Evolutionary conservation across 2,329 filamentous ascomycete genomes (phyloP).

Genomic region (Hypoxylon sp.): DNA sequence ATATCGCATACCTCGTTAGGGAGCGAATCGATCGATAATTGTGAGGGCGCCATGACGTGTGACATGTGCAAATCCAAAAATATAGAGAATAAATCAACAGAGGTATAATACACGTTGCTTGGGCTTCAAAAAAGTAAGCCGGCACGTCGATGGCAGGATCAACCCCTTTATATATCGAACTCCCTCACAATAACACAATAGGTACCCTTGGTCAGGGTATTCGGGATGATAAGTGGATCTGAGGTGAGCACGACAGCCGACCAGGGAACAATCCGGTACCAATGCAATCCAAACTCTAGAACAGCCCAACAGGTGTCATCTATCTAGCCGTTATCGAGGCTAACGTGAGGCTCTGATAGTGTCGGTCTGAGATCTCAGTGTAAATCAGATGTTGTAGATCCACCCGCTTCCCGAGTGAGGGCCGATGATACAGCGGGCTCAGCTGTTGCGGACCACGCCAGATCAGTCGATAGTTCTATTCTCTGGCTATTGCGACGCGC

Average conservation of each 20-base stretch:
- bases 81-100: constrained; percentile 28
- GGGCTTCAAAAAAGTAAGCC: constrained; percentile 11
- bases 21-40: constrained; percentile 44
- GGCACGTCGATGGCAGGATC: constrained; percentile 4
- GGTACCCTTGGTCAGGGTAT: constrained; percentile 7
- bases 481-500: constrained; percentile 5
- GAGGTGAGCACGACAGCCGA: constrained; percentile 17
- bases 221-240: constrained; percentile 18
- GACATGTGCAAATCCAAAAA: constrained; percentile 36
- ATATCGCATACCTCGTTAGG: constrained; percentile 47
- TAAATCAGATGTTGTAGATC: constrained; percentile 34
- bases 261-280: neutral
- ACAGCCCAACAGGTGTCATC: constrained; percentile 1
- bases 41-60: constrained; percentile 41
- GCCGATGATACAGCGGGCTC: constrained; percentile 29
- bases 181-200: too few species aligned
- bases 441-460: constrained; percentile 32
- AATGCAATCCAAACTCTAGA: constrained; percentile 1
- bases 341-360: constrained; percentile 16
- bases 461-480: constrained; percentile 27
- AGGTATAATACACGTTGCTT: constrained; percentile 34
- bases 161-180: constrained; percentile 27
- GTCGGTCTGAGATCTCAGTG: constrained; percentile 24
- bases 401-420: constrained; percentile 27
- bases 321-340: too few species aligned